Percentiles rank a stretch among this genome's conserved stretches.
These are phyloP conservation scores for Yamadazyma triangularis DNA, from an alignment of 1,139 yeast species.

Conservation along the genomic window DNA sequence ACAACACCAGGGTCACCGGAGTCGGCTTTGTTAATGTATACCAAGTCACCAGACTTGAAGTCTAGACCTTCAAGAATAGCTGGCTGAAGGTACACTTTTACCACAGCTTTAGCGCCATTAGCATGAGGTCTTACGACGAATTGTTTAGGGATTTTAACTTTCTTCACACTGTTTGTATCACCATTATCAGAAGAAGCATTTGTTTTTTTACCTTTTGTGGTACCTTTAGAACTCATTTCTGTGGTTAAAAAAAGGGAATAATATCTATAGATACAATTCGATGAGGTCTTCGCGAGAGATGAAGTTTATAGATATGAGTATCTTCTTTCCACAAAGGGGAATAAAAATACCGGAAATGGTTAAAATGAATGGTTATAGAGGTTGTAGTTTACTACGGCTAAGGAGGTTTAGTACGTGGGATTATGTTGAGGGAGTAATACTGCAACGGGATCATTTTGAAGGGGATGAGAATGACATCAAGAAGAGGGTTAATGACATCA, in stretches of 20 bases:
- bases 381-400: too few relatives aligned
- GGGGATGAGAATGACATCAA: too few relatives aligned
- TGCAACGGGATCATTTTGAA: too few relatives aligned
- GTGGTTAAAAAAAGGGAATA: too few relatives aligned
- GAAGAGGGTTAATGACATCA: slow-evolving; percentile 1
- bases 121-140: slow-evolving; percentile 57
- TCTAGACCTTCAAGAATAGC: slow-evolving; percentile 52
- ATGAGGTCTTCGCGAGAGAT: too few relatives aligned
- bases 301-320: too few relatives aligned
- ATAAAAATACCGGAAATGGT: too few relatives aligned
- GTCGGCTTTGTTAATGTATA: slow-evolving; percentile 46
- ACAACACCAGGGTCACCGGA: slow-evolving; percentile 42
- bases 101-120: slow-evolving; percentile 21
- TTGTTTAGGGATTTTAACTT: slow-evolving; percentile 41
- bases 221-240: slow-evolving; percentile 11
- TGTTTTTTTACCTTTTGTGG: slow-evolving; percentile 15
- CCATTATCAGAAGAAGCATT: slow-evolving; percentile 17
- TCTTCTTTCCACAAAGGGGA: too few relatives aligned
- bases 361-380: too few relatives aligned
- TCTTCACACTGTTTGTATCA: slow-evolving; percentile 25
- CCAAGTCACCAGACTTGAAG: slow-evolving; percentile 50
- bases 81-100: slow-evolving; percentile 47
- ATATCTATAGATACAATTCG: too few relatives aligned
- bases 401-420: too few relatives aligned
- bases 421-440: too few relatives aligned